These are phyloP conservation scores for Macadamia integrifolia DNA, from an alignment of 164 flowering plant genomes.

Conservation along the genomic window DNA sequence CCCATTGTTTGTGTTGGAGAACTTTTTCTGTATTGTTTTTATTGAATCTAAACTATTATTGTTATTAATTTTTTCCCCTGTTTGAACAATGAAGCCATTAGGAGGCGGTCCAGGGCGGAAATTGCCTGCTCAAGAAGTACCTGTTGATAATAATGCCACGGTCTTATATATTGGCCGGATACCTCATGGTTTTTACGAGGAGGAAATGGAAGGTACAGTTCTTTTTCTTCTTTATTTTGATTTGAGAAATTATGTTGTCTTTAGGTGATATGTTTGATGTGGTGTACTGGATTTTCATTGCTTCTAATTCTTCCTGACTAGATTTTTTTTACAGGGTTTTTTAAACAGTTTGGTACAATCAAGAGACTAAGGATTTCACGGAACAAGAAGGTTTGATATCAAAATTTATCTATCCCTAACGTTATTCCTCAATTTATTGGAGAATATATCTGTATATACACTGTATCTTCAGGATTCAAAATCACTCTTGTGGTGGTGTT, in stretches of 20 bases:
- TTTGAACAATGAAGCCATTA: conserved; percentile 43
- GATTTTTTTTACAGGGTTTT: conserved; percentile 44
- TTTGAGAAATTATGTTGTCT: not conserved
- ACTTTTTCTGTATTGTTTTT: not conserved
- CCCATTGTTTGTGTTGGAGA: not conserved
- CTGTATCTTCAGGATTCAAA: not conserved
- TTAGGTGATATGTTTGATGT: not conserved
- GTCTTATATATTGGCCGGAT: conserved; percentile 82
- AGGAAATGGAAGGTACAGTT: conserved; percentile 69
- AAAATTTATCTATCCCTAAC: not conserved
- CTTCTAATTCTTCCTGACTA: not conserved
- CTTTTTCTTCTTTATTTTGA: not conserved
- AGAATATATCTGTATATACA: too few species aligned
- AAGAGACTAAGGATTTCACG: conserved; percentile 73
- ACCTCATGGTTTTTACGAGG: conserved; percentile 91
- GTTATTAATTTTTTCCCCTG: not conserved
- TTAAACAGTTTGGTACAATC: conserved; percentile 68
- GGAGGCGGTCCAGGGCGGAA: conserved; percentile 72
- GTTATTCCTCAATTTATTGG: too few species aligned
- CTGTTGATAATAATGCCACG: conserved; percentile 39
- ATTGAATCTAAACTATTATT: not conserved
- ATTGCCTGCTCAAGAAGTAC: conserved; percentile 26
- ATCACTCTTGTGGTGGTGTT: not conserved
- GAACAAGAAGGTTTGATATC: conserved; percentile 60
- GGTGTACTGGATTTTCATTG: too few species aligned